Evolutionary conservation across 139 green algal species (phyloP).

Genomic region (Chlamydomonas schloesseri): DNA sequence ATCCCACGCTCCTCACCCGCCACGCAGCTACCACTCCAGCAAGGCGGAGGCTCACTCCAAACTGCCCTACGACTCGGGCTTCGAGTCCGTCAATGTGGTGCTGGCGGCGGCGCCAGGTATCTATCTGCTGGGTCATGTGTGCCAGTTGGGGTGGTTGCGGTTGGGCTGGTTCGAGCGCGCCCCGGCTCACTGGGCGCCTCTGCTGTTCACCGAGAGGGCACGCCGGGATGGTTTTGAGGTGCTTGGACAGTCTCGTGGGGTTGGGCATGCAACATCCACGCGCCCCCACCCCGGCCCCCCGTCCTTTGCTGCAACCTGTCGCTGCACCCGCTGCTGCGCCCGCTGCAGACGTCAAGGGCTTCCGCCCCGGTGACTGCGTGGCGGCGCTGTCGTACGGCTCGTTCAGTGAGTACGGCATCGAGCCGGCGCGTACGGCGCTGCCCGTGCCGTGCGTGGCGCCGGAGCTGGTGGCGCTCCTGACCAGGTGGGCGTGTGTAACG

Average conservation of each 20-base stretch:
- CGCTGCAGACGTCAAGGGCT: conserved; percentile 18
- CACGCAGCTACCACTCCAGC: conserved; percentile 73
- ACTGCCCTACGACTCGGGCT: conserved; percentile 85
- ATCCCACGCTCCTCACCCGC: not conserved
- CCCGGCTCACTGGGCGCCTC: no score
- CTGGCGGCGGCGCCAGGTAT: conserved; percentile 58
- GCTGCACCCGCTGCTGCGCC: no score
- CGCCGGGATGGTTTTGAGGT: no score
- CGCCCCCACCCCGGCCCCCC: no score
- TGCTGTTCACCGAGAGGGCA: no score
- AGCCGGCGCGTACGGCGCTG: conserved; percentile 56
- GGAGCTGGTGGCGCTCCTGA: conserved; percentile 84
- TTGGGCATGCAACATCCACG: no score
- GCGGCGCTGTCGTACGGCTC: conserved; percentile 80
- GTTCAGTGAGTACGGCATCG: conserved; percentile 71
- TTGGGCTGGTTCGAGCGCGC: no score
- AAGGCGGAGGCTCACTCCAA: conserved; percentile 53
- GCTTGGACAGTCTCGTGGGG: no score
- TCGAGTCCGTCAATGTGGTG: conserved; percentile 84
- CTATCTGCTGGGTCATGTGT: no score
- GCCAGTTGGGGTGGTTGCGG: not conserved
- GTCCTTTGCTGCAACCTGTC: no score
- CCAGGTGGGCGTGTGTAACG: conserved; percentile 16
- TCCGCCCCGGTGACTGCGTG: conserved; percentile 70
- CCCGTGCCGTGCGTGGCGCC: conserved; percentile 47